These are phyloP conservation scores for Benincasa hispida DNA, from an alignment of 306 rosid genomes.

Conservation along the genomic window DNA sequence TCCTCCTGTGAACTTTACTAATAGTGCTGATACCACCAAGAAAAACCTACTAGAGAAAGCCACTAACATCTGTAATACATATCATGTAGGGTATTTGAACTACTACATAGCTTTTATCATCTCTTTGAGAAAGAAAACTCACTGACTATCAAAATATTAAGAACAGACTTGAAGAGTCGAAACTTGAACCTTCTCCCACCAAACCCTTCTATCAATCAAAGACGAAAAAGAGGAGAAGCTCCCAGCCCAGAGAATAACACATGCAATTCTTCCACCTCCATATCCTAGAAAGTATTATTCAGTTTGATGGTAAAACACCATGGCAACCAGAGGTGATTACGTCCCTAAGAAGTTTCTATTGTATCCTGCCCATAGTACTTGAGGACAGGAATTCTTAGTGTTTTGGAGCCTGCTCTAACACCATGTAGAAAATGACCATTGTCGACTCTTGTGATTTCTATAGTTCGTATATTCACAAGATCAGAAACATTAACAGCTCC, in stretches of 20 bases:
- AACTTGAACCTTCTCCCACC: neutral
- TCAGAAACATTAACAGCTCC: neutral
- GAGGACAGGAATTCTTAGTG: neutral
- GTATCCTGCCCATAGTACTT: neutral
- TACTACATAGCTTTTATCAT: neutral
- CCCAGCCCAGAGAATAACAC: neutral
- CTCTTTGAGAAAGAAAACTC: neutral
- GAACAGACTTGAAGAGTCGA: neutral
- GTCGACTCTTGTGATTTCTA: neutral
- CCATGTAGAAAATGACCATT: neutral
- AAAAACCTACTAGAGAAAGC: neutral
- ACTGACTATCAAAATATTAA: neutral
- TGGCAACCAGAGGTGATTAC: neutral
- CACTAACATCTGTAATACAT: neutral
- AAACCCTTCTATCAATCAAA: neutral
- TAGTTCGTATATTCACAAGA: neutral
- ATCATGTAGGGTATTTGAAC: neutral
- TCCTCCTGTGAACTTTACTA: neutral
- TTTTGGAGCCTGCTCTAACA: neutral
- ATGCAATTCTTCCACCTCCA: neutral
- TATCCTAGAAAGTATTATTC: neutral
- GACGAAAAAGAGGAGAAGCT: neutral
- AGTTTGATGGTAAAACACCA: neutral
- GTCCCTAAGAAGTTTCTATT: neutral
- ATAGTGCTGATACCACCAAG: neutral